Conservation (phyloP, 1,284 basidiomycete genomes). For the Ceratobasidium sp. region DNA sequence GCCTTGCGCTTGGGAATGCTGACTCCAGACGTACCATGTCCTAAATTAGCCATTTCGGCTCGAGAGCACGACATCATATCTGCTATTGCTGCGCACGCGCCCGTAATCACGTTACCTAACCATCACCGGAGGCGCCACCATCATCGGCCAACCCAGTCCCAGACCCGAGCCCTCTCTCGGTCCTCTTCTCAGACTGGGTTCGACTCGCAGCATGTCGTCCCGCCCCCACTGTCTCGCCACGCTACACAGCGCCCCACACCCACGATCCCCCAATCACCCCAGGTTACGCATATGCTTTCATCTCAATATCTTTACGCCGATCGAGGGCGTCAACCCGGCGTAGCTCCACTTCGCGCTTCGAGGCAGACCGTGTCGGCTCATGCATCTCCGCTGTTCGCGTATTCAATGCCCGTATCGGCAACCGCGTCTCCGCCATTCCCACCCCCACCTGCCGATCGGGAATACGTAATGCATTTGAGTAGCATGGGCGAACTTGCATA, state of each 20-base stretch:
- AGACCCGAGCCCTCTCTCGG: conserved; percentile 27
- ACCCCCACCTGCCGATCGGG: conserved; percentile 3
- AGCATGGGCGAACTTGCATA: conserved; percentile 40
- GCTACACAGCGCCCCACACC: conserved; percentile 27
- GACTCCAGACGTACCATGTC: background rate
- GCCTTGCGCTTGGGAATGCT: conserved; percentile 14
- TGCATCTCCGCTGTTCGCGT: conserved; percentile 28
- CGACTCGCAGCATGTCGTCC: conserved; percentile 1
- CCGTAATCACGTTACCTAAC: conserved; percentile 46
- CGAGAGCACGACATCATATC: conserved; percentile 44
- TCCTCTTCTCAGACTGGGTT: conserved; percentile 37
- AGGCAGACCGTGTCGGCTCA: conserved; percentile 25
- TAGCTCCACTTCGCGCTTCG: conserved; percentile 16
- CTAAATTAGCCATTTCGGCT: conserved; percentile 44
- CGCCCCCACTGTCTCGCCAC: conserved; percentile 16
- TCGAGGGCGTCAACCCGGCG: conserved; percentile 22
- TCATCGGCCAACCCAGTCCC: conserved; percentile 32
- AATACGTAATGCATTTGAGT: conserved; percentile 38
- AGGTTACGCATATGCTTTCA: conserved; percentile 8
- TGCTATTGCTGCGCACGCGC: conserved; percentile 45
- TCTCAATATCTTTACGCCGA: conserved; percentile 3
- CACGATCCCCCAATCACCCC: conserved; percentile 25
- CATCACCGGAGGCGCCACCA: conserved; percentile 44
- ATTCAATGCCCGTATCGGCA: conserved; percentile 18
- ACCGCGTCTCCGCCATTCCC: conserved; percentile 37